These are phyloP conservation scores for Fusarium sacchari DNA, from an alignment of 2,329 filamentous ascomycete species.

Conservation along the genomic window DNA sequence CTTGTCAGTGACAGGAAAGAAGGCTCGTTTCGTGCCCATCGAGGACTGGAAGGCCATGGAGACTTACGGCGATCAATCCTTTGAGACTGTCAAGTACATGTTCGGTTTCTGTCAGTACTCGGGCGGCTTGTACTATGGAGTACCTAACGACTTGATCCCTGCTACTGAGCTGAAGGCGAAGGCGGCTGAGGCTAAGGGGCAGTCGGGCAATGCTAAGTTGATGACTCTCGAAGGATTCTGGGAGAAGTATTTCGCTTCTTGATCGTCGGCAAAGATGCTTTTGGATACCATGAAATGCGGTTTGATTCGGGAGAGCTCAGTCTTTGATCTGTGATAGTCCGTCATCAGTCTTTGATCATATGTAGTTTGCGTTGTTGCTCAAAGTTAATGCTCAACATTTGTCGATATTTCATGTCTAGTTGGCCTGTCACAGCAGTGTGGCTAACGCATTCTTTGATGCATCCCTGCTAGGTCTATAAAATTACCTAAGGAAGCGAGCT, in stretches of 20 bases:
- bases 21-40: conserved; percentile 45
- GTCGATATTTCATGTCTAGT: neutral
- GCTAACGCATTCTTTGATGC: neutral
- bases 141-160: conserved; percentile 40
- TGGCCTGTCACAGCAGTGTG: no score
- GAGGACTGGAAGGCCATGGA: conserved; percentile 48
- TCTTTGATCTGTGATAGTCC: neutral
- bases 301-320: neutral
- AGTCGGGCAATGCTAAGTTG: conserved; percentile 33
- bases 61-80: conserved; percentile 45
- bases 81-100: conserved; percentile 51
- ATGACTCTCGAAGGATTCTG: conserved; percentile 42
- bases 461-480: neutral
- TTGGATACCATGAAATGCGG: no score
- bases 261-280: neutral
- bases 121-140: conserved; percentile 47
- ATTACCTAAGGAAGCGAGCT: neutral
- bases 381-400: neutral
- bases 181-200: conserved; percentile 42
- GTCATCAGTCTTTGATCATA: neutral
- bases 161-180: conserved; percentile 45
- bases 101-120: conserved; percentile 51
- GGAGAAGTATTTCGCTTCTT: conserved; percentile 37
- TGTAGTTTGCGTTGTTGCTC: neutral
- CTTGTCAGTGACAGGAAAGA: conserved; percentile 45